Evolutionary conservation across 768 basidiomycete genomes (phyloP), one percentile per base, ranked within the genome.

Genomic region (Guyanaporus albipodus): DNA sequence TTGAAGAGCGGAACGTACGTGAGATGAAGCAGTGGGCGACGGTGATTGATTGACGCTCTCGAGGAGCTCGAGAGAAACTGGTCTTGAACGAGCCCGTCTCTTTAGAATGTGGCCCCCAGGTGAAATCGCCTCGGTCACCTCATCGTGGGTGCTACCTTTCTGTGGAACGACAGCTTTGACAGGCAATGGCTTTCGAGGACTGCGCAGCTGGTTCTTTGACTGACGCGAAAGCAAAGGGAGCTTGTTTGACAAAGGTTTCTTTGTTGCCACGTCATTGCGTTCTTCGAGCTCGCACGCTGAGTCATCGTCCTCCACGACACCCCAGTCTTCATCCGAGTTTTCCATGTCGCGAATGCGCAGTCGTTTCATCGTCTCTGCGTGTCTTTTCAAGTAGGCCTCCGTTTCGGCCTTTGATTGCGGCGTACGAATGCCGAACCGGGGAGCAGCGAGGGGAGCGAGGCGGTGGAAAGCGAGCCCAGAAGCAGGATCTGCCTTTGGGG

Each of bases 21-120:
- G 50, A 56, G 62, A 57, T 62, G 62, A 62, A 62, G 64, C 58
- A 60, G 46, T 12, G 7, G 72, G 72, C 31, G 80, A 77, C 26
- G 71, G 58, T 2, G 74, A 70, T 14, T 72, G 69, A 44, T 67
- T 69, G 42, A 70, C 63, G 51, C 74, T 75, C 61, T 82, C 76
- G 15, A 80, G 70, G 37, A 87, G 67, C 59, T 86, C 84, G 22
- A 76, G 64, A 17, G 87, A 88, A 12, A 87, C 71, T 2, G 85
- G 87, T 42, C 86, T 73, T 22, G 84, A 80, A 10, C 84, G 79
- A 1, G 86, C 87, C 10, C 87, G 79, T 46, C 86, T 75, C 64
- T 90, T 89, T 31, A 73, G 76, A 46, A 90, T 70, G 63, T 87
- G 87, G 0, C 86, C 87, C 11, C 84, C 85, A 3, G 87, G 87